Evolutionary conservation across 2,329 filamentous ascomycete species (phyloP), one percentile per base, ranked within the genome.

Genomic region (Apiospora hydei): DNA sequence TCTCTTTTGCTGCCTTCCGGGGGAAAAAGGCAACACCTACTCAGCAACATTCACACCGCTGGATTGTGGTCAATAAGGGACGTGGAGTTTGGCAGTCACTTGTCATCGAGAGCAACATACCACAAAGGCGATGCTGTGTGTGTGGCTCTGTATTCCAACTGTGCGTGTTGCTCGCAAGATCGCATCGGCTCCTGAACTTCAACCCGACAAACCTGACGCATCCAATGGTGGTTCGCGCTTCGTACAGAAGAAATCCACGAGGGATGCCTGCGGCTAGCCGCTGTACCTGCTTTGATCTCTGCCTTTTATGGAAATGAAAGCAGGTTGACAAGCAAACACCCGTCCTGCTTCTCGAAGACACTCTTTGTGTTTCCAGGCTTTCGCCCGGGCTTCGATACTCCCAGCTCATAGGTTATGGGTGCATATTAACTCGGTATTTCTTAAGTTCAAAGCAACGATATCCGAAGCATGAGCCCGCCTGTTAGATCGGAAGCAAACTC

Each of bases 261-360:
- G 57, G 43, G 41, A 21, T 47, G 46, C 24, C 69, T 72, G 71
- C 46, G 70, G 68, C 43, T 26, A 67, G 21, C 71, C 71, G 71
- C 10, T 57, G 68, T 67, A 67, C 57, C 71, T 51, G 68, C 71
- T 70, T 70, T 70, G 68, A 41, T 10, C 21, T 64, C 30, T n/a
- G 3, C 53, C 18, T 24, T 41, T 64, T 38, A 41, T 64, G 57
- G 21, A 41, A 64, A 64, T 38, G 57, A n/a, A 64, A 41, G 8
- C 57, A 24, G 34, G 34, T 7, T 41, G 18, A 3, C 1, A 18
- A n/a, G 34, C 57, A 41, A n/a, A 13, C 57, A 41, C 21, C 34
- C 34, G 57, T 41, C 18, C 13, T 21, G 3, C 34, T 64, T 41
- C 34, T 64, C 30, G 57, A 41, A 64, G 10, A 3, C n/a, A n/a